Percentiles rank a stretch among this genome's conserved stretches.
Conservation (phyloP, 179 eudicot genomes). For the Gypsophila paniculata region DNA sequence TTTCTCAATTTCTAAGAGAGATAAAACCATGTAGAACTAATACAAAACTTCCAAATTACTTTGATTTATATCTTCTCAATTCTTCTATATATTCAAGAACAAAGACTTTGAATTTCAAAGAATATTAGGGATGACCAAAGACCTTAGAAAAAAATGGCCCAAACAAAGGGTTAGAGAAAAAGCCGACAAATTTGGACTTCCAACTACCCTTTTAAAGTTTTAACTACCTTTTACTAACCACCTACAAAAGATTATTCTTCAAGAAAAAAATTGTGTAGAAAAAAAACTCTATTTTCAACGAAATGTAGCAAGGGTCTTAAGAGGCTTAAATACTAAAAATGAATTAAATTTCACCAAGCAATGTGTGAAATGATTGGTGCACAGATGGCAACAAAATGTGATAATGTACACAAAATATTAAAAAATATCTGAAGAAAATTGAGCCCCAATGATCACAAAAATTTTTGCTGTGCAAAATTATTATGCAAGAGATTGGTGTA, state of each 20-base stretch:
- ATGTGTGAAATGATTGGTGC: constrained; percentile 27
- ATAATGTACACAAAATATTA: constrained; percentile 10
- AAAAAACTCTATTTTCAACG: background rate
- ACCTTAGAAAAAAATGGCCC: background rate
- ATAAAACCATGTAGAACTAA: constrained; percentile 17
- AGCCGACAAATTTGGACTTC: constrained; percentile 21
- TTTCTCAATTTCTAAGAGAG: constrained; percentile 15
- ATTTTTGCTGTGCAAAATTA: constrained; percentile 11
- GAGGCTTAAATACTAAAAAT: constrained; percentile 1
- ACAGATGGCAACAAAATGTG: constrained; percentile 29
- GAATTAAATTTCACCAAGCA: constrained; percentile 13
- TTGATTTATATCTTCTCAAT: background rate
- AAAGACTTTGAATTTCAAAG: constrained; percentile 9
- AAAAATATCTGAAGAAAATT: constrained; percentile 14
- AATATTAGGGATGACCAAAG: constrained; percentile 13
- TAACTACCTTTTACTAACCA: constrained; percentile 31
- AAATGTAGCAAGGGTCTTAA: background rate
- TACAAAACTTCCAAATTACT: background rate
- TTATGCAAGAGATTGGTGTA: constrained; percentile 19
- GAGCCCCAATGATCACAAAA: constrained; percentile 21
- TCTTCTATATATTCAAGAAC: background rate
- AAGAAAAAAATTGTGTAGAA: too few relatives aligned
- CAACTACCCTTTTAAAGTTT: constrained; percentile 25
- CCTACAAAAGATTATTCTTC: constrained; percentile 2
- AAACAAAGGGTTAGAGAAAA: constrained; percentile 26